Evolutionary conservation across 2,329 filamentous ascomycete species (phyloP).

Genomic region (Botrytis byssoidea): DNA sequence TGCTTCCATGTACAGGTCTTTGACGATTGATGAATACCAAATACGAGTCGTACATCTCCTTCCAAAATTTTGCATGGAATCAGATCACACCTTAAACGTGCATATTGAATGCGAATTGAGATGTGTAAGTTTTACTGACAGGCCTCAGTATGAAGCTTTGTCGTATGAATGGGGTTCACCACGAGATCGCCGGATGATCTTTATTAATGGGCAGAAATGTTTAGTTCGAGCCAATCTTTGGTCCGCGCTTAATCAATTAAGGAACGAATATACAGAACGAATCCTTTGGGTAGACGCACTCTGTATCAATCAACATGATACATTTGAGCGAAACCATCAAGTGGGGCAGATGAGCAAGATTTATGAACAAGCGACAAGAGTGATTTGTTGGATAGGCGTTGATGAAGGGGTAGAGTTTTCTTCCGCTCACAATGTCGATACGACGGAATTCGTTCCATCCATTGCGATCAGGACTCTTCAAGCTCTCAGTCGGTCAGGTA

Average conservation of each 20-base stretch:
- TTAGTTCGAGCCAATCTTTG: conserved; percentile 2
- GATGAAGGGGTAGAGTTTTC: neutral
- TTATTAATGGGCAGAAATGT: neutral
- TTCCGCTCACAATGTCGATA: neutral
- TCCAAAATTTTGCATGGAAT: neutral
- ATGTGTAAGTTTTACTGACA: neutral
- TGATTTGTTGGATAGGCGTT: conserved; percentile 1
- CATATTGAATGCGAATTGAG: neutral
- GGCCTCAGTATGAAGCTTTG: neutral
- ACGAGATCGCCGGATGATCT: neutral
- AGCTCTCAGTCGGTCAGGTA: neutral
- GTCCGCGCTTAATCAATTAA: neutral
- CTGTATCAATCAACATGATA: neutral
- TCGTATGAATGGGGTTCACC: neutral
- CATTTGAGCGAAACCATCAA: neutral
- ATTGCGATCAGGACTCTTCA: neutral
- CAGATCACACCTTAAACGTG: neutral
- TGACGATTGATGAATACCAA: neutral
- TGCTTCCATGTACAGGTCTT: neutral
- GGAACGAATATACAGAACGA: neutral
- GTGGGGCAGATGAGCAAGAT: neutral
- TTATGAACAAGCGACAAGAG: neutral
- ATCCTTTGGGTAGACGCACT: neutral
- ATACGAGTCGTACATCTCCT: conserved; percentile 8
- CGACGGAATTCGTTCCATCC: neutral